These are phyloP conservation scores for Mentha longifolia DNA, from an alignment of 257 asterid genomes.

Conservation along the genomic window DNA sequence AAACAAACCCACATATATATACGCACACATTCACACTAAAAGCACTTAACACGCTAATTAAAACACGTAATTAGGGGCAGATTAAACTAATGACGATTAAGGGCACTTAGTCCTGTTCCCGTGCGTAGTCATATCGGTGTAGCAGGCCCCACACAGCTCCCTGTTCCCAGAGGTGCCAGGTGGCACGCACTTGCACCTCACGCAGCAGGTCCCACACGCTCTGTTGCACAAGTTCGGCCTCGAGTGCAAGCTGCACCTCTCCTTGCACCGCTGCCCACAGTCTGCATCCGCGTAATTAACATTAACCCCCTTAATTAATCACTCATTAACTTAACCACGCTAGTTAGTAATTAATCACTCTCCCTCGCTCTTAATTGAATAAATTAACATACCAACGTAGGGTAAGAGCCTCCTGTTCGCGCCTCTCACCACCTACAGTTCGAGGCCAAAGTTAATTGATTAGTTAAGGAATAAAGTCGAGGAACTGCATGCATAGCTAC, in stretches of 20 bases:
- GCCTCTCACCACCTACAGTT: slow-evolving; percentile 61
- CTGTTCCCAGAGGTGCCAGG: slow-evolving; percentile 85
- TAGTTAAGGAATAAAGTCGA: not conserved
- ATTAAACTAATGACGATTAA: not conserved
- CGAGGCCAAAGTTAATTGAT: not conserved
- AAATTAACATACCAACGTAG: slow-evolving; percentile 41
- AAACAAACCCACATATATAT: not conserved
- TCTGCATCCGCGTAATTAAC: slow-evolving; percentile 38
- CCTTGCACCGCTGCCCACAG: slow-evolving; percentile 60
- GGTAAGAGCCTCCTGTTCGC: slow-evolving; percentile 58
- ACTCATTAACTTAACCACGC: too few relatives aligned
- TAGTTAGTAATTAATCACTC: too few relatives aligned
- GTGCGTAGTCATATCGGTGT: slow-evolving; percentile 83
- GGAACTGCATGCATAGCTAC: slow-evolving; percentile 18
- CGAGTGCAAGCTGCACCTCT: slow-evolving; percentile 63
- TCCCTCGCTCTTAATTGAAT: not conserved
- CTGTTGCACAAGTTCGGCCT: slow-evolving; percentile 72
- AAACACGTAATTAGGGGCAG: not conserved
- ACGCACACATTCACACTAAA: too few relatives aligned
- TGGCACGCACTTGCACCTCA: slow-evolving; percentile 87
- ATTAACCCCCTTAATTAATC: not conserved
- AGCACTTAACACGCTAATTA: too few relatives aligned
- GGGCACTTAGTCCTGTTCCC: slow-evolving; percentile 73
- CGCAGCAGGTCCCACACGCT: slow-evolving; percentile 84
- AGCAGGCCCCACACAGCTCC: slow-evolving; percentile 66